These are phyloP conservation scores for Penicillium tannophilum DNA, from an alignment of 495 filamentous ascomycete species.

Conservation along the genomic window DNA sequence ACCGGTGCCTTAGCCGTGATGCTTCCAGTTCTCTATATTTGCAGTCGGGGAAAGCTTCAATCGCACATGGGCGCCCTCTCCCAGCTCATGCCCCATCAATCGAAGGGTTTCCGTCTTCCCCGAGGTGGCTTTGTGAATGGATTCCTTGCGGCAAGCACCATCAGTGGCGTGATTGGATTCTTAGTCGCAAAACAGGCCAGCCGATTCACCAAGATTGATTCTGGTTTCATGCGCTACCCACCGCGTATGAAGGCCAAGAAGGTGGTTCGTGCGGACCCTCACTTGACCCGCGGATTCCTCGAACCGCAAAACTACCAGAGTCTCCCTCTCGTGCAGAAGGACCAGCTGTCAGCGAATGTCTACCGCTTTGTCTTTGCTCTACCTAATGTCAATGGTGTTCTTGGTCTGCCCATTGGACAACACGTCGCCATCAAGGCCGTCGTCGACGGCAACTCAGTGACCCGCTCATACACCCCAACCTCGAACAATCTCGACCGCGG, in stretches of 20 bases:
- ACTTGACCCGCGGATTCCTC: constrained; percentile 42
- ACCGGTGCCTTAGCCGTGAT: constrained; percentile 17
- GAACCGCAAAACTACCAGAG: constrained; percentile 47
- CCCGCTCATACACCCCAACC: constrained; percentile 53
- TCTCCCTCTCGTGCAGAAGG: constrained; percentile 48
- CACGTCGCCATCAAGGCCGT: constrained; percentile 52
- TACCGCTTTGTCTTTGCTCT: constrained; percentile 53
- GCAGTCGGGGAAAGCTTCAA: constrained; percentile 3
- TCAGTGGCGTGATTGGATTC: constrained; percentile 22
- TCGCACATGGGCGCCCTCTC: constrained; percentile 13
- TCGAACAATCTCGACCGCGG: constrained; percentile 55
- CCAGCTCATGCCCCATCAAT: constrained; percentile 18
- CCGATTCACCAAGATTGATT: constrained; percentile 39
- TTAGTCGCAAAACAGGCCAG: constrained; percentile 30
- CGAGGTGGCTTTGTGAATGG: constrained; percentile 33
- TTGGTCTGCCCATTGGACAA: constrained; percentile 56
- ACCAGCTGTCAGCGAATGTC: constrained; percentile 45
- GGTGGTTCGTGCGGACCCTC: constrained; percentile 33
- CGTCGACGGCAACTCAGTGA: constrained; percentile 45
- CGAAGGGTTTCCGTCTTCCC: constrained; percentile 21
- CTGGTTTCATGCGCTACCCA: constrained; percentile 45
- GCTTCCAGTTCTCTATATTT: constrained; percentile 23
- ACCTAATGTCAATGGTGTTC: constrained; percentile 37
- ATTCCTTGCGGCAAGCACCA: constrained; percentile 34
- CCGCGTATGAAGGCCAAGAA: constrained; percentile 35